Evolutionary conservation across 805 yeast species (phyloP).

Genomic region (Pichia pseudocactophila): DNA sequence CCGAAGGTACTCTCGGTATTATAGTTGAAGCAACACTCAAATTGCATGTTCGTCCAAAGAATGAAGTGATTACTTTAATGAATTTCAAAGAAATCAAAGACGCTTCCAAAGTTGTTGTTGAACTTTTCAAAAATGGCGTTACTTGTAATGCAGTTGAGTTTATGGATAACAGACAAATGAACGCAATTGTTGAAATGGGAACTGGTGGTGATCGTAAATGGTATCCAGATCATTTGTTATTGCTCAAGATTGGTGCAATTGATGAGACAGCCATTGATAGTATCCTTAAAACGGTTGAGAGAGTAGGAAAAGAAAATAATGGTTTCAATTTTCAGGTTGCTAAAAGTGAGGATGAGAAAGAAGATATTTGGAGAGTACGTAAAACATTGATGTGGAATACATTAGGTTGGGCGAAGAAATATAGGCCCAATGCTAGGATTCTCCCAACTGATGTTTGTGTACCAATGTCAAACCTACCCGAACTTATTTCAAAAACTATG

Average conservation of each 20-base stretch:
- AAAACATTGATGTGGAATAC: constrained; percentile 61
- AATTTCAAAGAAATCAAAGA: constrained; percentile 58
- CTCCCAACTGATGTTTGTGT: constrained; percentile 83
- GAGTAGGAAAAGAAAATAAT: constrained; percentile 44
- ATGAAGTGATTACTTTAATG: constrained; percentile 61
- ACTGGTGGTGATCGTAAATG: constrained; percentile 27
- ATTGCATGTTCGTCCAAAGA: constrained; percentile 53
- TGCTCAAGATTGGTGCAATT: constrained; percentile 57
- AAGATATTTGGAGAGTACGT: constrained; percentile 68
- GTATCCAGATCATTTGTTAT: constrained; percentile 30
- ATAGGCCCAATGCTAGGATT: constrained; percentile 35
- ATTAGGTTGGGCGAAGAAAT: constrained; percentile 52
- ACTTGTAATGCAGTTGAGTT: constrained; percentile 69
- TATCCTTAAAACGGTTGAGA: constrained; percentile 35
- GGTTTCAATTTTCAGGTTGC: constrained; percentile 58
- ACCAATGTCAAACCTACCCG: constrained; percentile 60
- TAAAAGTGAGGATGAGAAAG: constrained; percentile 48
- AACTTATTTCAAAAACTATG: constrained; percentile 54
- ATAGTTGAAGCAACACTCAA: constrained; percentile 71
- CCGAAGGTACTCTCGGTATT: constrained; percentile 74
- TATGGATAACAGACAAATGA: constrained; percentile 65
- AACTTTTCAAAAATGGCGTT: constrained; percentile 51
- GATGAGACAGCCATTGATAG: constrained; percentile 32
- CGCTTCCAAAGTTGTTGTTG: constrained; percentile 64
- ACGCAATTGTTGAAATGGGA: constrained; percentile 45